These are phyloP conservation scores for Colletotrichum euphorbiae DNA, from an alignment of 2,329 filamentous ascomycete species.

Conservation along the genomic window DNA sequence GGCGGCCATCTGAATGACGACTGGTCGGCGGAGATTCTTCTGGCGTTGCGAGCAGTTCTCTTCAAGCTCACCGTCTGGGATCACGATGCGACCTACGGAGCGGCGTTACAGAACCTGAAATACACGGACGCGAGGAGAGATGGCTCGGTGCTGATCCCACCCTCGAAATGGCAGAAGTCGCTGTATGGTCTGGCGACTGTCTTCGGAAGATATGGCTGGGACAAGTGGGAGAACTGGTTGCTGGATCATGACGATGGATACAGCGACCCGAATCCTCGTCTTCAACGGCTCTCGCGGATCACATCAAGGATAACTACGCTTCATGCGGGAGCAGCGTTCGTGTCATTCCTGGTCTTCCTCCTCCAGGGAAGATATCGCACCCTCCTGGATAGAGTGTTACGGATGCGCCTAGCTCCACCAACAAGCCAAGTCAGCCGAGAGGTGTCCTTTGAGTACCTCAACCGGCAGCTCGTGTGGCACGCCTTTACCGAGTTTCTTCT, in stretches of 20 bases:
- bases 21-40: slow-evolving; percentile 86
- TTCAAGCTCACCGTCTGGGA: slow-evolving; percentile 99
- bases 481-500: slow-evolving; percentile 99
- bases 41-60: slow-evolving; percentile 80
- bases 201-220: slow-evolving; percentile 89
- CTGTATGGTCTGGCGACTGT: slow-evolving; percentile 88
- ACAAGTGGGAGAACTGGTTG: slow-evolving; percentile 90
- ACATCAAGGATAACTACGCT: slow-evolving; percentile 77
- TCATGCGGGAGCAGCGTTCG: slow-evolving; percentile 84
- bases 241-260: slow-evolving; percentile 81
- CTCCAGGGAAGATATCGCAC: slow-evolving; percentile 93
- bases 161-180: slow-evolving; percentile 85
- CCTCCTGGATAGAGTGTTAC: slow-evolving; percentile 84
- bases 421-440: slow-evolving; percentile 88
- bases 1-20: slow-evolving; percentile 82
- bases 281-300: slow-evolving; percentile 72
- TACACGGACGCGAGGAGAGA: slow-evolving; percentile 84
- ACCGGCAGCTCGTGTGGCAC: slow-evolving; percentile 98
- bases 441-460: slow-evolving; percentile 97
- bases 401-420: slow-evolving; percentile 86
- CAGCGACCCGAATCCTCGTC: slow-evolving; percentile 62
- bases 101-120: slow-evolving; percentile 88
- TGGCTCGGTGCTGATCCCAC: slow-evolving; percentile 72
- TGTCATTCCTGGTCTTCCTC: slow-evolving; percentile 90
- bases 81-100: slow-evolving; percentile 94